These are phyloP conservation scores for Pythium biforme DNA, from an alignment of 352 stramenopile genomes.

Conservation along the genomic window DNA sequence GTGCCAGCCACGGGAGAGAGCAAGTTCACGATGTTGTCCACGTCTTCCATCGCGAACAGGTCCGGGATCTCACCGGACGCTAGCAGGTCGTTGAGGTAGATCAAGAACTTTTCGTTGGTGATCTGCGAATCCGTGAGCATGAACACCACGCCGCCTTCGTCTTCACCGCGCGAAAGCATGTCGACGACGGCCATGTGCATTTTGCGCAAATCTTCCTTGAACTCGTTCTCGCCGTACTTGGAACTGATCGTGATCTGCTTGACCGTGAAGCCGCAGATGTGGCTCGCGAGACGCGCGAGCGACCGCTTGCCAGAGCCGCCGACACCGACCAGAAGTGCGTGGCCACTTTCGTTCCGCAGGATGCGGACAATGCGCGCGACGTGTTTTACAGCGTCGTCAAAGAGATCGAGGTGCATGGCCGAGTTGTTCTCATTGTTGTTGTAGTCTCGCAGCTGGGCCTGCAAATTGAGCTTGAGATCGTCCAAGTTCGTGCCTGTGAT, in stretches of 20 bases:
- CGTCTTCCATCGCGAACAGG: conserved; percentile 93
- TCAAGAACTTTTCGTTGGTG: conserved; percentile 96
- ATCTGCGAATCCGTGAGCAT: conserved; percentile 96
- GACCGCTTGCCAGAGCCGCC: conserved; percentile 94
- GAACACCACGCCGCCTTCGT: conserved; percentile 90
- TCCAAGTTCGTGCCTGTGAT: conserved; percentile 88
- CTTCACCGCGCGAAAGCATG: conserved; percentile 82
- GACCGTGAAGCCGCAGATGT: conserved; percentile 92
- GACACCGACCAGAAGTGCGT: conserved; percentile 94
- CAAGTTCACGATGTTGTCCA: conserved; percentile 92
- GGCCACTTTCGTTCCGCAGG: conserved; percentile 83
- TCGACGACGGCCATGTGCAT: conserved; percentile 95
- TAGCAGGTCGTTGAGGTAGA: conserved; percentile 95
- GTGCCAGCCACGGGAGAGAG: conserved; percentile 65
- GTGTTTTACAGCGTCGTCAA: conserved; percentile 97
- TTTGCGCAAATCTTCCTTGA: conserved; percentile 96
- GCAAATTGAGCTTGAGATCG: conserved; percentile 87
- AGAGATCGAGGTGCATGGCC: conserved; percentile 94
- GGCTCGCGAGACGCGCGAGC: conserved; percentile 89
- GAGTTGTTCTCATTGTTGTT: conserved; percentile 96
- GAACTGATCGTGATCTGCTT: conserved; percentile 94
- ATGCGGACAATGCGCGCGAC: conserved; percentile 95
- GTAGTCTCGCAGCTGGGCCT: conserved; percentile 92
- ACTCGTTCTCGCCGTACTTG: conserved; percentile 94
- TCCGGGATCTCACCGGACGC: conserved; percentile 93